A percentile compares a stretch with the other conserved stretches of the same genome.
phyloP scores from a whole-genome alignment of 2,329 filamentous ascomycete genomes.

The Biscogniauxia sp. region DNA sequence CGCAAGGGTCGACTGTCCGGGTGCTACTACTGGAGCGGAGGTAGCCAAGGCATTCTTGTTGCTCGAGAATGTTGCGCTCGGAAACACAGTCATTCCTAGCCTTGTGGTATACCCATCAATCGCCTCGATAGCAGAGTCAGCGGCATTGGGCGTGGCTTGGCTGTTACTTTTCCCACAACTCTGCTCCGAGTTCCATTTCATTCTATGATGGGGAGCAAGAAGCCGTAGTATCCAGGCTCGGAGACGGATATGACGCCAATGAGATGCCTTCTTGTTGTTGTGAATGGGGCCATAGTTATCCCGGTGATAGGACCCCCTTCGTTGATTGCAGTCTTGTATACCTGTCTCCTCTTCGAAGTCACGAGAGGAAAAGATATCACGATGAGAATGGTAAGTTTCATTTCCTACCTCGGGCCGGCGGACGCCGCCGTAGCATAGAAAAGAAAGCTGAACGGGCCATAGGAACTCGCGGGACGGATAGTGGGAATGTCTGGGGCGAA shows the following conservation, averaged over 20 bases:
- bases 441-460: conserved; percentile 10
- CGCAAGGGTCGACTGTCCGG: conserved; percentile 42
- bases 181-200: conserved; percentile 43
- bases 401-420: conserved; percentile 9
- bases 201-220: conserved; percentile 42
- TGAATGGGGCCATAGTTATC: conserved; percentile 40
- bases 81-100: conserved; percentile 24
- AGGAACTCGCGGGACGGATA: conserved; percentile 30
- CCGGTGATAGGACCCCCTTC: conserved; percentile 41
- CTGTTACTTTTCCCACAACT: conserved; percentile 35
- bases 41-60: conserved; percentile 41
- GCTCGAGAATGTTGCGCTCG: conserved; percentile 29
- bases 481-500: conserved; percentile 37
- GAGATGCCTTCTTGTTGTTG: conserved; percentile 36
- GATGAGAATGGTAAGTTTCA: conserved; percentile 40
- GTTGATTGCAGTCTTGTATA: conserved; percentile 42
- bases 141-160: conserved; percentile 40
- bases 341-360: conserved; percentile 39
- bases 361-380: conserved; percentile 39
- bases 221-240: conserved; percentile 35
- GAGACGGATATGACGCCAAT: conserved; percentile 28
- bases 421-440: conserved; percentile 8
- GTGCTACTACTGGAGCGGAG: conserved; percentile 38
- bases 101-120: conserved; percentile 17
- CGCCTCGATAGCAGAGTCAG: conserved; percentile 11